Evolutionary conservation across 2,329 filamentous ascomycete genomes (phyloP).

Genomic region (Daldinia sp.): DNA sequence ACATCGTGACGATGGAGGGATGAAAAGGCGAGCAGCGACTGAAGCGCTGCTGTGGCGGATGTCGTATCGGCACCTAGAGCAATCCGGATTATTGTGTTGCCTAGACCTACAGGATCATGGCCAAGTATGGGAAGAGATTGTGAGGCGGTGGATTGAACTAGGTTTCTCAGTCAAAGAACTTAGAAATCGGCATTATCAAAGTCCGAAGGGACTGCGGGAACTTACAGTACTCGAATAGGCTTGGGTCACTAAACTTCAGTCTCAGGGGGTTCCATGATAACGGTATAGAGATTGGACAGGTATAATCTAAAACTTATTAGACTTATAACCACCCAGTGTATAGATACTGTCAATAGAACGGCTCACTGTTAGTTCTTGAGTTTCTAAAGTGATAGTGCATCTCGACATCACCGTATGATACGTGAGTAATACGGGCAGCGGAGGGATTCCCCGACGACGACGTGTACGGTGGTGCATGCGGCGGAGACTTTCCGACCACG

Average conservation of each 20-base stretch:
- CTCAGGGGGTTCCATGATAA: background rate
- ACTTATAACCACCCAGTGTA: background rate
- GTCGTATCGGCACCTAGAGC: conserved; percentile 19
- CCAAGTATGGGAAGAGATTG: conserved; percentile 38
- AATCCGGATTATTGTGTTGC: conserved; percentile 36
- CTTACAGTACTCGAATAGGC: background rate
- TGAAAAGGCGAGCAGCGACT: conserved; percentile 37
- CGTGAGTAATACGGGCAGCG: background rate
- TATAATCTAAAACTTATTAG: background rate
- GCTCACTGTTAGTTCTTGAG: background rate
- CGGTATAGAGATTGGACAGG: background rate
- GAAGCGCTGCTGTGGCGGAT: conserved; percentile 32
- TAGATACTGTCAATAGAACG: no score
- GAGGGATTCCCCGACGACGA: background rate
- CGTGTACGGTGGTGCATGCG: background rate
- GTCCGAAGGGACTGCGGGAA: background rate
- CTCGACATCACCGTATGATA: background rate
- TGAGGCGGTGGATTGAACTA: conserved; percentile 35
- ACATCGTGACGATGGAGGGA: conserved; percentile 33
- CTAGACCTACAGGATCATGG: conserved; percentile 29
- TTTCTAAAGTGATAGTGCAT: background rate
- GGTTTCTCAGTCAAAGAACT: background rate
- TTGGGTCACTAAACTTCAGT: background rate
- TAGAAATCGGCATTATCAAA: background rate
- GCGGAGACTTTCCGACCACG: background rate